Evolutionary conservation across 1,284 basidiomycete species (phyloP), one percentile per base, ranked within the genome.

Genomic region (Porodaedalea pini): DNA sequence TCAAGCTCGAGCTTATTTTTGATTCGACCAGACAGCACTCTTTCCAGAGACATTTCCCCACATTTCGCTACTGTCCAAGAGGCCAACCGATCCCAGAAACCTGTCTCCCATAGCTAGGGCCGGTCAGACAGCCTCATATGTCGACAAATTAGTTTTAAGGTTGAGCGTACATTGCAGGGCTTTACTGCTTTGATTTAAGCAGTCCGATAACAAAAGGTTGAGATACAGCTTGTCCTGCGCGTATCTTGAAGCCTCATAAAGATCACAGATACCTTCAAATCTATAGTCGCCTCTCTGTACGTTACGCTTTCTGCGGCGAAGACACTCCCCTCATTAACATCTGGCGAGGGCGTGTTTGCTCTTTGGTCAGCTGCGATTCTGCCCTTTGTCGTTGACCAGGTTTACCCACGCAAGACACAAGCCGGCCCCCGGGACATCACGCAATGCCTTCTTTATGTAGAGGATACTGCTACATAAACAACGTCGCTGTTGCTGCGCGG

Each of bases 381-480:
- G 4, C 32, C 21, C 29, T 32, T 8, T 40, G n/a, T 52, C 6
- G 11, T 4, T 49, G 2, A 8, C 31, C 17, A 47, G 34, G 8
- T 27, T 4, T 52, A 43, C 36, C 13, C n/a, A 36, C 21, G 11
- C 13, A 17, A 53, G n/a, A 17, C 4, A n/a, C 45, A 27, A 74
- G 72, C 17, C 69, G 73, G 1, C 73, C 73, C 4, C 73, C 72
- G 1, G 73, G 72, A 2, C 73, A 74, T 56, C 73, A 74, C 54
- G 69, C 73, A 1, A 66, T 69, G 2, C 58, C 65, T 0, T 53
- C 63, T 0, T 57, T 73, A 19, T 69, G 69, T 55, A 73, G 72
- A 32, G 72, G 73, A 1, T 75, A 74, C 57, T 74, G 73, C 57
- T 74, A 66, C 60, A 52, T 73, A 43, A 71, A 71, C 56, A 72